Base-by-base conservation (phyloP, 2,329 filamentous ascomycete genomes). In the Dothidotthia symphoricarpi region DNA sequence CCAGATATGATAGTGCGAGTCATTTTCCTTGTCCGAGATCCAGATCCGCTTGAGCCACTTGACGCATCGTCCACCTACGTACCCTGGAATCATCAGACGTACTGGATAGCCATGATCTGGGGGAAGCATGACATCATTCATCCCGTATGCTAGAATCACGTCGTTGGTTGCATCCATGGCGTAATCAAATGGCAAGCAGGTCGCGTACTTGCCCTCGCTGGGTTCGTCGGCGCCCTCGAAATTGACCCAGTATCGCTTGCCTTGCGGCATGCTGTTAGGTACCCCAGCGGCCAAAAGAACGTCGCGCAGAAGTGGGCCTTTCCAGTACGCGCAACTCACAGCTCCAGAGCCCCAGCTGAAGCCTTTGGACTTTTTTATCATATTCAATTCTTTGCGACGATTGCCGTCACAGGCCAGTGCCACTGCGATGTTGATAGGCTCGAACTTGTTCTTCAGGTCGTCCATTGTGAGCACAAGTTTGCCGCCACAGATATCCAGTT, bases 331-430 rank as follows among this genome's bases (percentile, higher is more conserved):
- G 41, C 72, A 76, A 9, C 71, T 69, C 10, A 79, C 68, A 0
- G 75, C 77, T 24, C 69, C 75, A 44, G 78, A 75, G 27, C 68
- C 66, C 76, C 77, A 80, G 49, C 78, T 75, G 28, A 80, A 71
- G 0, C 77, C 77, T 43, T 74, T 75, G 3, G 69, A 70, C 31
- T 68, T 69, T 37, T 63, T 70, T 32, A 75, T 59, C 61, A 75
- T 69, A 43, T 77, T 78, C 28, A 78, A 59, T 45, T 78, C 75
- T 36, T 75, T 76, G 9, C 77, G 70, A 5, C 77, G 66, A 49
- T 80, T 80, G 16, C 76, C 77, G 6, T 77, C 76, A 45, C 77
- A 80, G 53, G 78, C 75, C 1, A 80, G 62, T 1, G 74, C 73
- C 14, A 80, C 71, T 38, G 69, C 66, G 28, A 56, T 78, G 69